Evolutionary conservation across 192 early-diverging fungal species (phyloP).

Genomic region (Kickxella alabastrina): DNA sequence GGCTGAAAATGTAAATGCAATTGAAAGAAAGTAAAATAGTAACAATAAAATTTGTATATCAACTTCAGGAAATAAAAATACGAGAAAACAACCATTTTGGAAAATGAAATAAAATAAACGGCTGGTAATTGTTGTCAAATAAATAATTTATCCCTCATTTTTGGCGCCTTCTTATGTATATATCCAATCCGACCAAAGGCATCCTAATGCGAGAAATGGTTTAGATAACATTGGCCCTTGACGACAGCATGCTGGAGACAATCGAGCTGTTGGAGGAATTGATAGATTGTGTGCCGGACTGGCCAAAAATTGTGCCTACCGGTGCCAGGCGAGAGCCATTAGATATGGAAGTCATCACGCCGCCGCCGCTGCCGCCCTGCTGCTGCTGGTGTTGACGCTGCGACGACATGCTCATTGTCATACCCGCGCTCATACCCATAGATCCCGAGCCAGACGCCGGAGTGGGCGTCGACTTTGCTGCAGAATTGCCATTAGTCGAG

Average conservation of each 20-base stretch:
- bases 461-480: slow-evolving; percentile 3
- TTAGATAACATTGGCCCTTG: slow-evolving; percentile 45
- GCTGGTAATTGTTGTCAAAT: too few relatives aligned
- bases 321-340: slow-evolving; percentile 34
- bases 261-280: slow-evolving; percentile 25
- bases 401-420: slow-evolving; percentile 3
- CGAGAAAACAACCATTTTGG: too few relatives aligned
- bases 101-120: too few relatives aligned
- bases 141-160: too few relatives aligned
- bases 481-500: slow-evolving; percentile 13
- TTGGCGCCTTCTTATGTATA: slow-evolving; percentile 2
- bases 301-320: slow-evolving; percentile 34
- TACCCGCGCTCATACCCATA: too few relatives aligned
- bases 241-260: slow-evolving; percentile 39
- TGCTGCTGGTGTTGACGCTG: background rate
- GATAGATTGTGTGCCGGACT: slow-evolving; percentile 15
- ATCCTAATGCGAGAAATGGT: too few relatives aligned
- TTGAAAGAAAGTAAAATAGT: background rate
- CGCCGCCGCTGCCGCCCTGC: slow-evolving; percentile 2
- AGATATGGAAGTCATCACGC: slow-evolving; percentile 16
- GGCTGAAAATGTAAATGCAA: background rate
- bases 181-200: too few relatives aligned
- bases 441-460: background rate
- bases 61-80: too few relatives aligned
- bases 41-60: too few relatives aligned